Base-by-base conservation (phyloP, 768 basidiomycete genomes). In the Mycena chlorophos region DNA sequence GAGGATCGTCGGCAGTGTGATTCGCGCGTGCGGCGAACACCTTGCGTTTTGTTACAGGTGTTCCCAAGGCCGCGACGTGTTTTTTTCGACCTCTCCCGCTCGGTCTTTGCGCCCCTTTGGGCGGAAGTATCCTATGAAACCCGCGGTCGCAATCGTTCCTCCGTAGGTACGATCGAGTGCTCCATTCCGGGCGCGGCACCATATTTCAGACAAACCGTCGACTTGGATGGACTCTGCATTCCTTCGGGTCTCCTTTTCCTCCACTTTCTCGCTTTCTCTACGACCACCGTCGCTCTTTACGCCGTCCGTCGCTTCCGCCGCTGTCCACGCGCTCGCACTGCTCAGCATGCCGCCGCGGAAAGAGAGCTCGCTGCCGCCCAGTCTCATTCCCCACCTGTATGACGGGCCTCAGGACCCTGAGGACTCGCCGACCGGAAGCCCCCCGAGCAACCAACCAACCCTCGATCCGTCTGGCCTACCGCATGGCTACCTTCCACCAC, bases 311-410 rank as follows among this genome's bases (percentile, higher is more conserved):
- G 59, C 60, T 60, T 50, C 25, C 43, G 20, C 56, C 47, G 50
- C 56, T 46, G 56, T 51, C 60, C 55, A 59, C 52, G 52, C 50
- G 31, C 34, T 62, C 17, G 58, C 54, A 31, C 39, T 39, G 47
- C 57, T 52, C 29, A 69, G 61, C 51, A 69, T 68, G 69, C 54
- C 64, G n/a, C n/a, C n/a, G n/a, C n/a, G n/a, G 43, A 63, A 65
- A 56, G 71, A 74, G 57, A 82, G 80, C 71, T 79, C 79, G 27
- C 75, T 85, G 17, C 83, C 83, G 31, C 72, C 70, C 56, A 78
- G 74, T 57, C 74, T 85, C 37, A 76, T 75, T 54, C 76, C 76
- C n/a, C 78, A 76, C 60, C 75, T 83, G 46, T 75, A 70, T 61
- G 68, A 58, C 49, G 60, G 73, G 5, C 77, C 78, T 5, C 75